Base-by-base conservation (phyloP, 768 basidiomycete species). In the Xerocomellus intermedius region DNA sequence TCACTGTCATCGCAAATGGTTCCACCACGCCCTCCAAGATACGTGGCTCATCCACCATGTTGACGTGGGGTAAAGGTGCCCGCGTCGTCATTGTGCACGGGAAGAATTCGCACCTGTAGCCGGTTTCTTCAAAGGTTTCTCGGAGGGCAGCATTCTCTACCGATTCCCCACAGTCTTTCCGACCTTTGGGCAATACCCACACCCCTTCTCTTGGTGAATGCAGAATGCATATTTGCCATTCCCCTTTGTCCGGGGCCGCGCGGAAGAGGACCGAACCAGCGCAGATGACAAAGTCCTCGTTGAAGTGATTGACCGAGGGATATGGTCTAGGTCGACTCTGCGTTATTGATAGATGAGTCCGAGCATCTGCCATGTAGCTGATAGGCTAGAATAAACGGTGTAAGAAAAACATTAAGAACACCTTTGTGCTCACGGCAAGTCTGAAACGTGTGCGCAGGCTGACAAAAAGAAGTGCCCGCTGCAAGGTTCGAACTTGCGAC, bases 81-180 rank as follows among this genome's bases (percentile, higher is more conserved):
- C 81, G 77, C 16, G 83, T 86, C 44, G 70, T 64, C 74, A 86
- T 77, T 43, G 69, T 72, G 44, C 75, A 69, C 1, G 81, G 78
- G 57, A 82, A 75, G 36, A 82, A 67, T 21, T 67, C 62, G 65
- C 85, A 85, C 5, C 68, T 68, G 59, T 81, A 86, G 6, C 84
- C 84, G 0, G 84, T 86, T 71, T 86, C 84, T 62, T 84, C 86
- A 63, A 75, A 83, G 1, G 84, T 83, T 69, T 87, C 85, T 17
- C 86, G 75, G 6, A 83, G 56, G 0, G 85, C 84, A 2, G 84
- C 74, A 2, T 52, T 59, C 51, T 80, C 77, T 17, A 83, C 69
- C 6, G 72, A 69, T 67, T 86, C 85, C 1, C 78, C 78, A 21
- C 73, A 64, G 63, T 86, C 82, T 62, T 86, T 85, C 32, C 83